phyloP scores from a whole-genome alignment of 805 yeast species.

The Nakazawaea laoshanensis region DNA sequence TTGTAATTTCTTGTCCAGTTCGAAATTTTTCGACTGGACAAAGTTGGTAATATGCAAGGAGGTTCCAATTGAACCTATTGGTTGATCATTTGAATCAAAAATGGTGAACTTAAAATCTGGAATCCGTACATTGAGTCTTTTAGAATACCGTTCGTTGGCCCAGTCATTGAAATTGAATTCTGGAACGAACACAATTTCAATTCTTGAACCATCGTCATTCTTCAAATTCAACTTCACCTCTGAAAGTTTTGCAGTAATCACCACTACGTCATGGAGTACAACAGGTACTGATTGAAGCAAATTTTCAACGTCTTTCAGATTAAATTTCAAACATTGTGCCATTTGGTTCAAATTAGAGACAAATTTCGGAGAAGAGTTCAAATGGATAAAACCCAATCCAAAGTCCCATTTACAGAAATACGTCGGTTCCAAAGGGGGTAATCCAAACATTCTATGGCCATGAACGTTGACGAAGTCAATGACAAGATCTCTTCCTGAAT shows the following conservation, averaged over 20 bases:
- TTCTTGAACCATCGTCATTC: constrained; percentile 38
- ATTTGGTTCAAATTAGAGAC: constrained; percentile 34
- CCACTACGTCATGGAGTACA: constrained; percentile 59
- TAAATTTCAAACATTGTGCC: constrained; percentile 43
- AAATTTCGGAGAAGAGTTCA: constrained; percentile 42
- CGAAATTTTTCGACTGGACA: constrained; percentile 39
- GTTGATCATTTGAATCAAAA: constrained; percentile 14
- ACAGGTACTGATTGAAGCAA: constrained; percentile 50
- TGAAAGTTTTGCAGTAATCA: constrained; percentile 51
- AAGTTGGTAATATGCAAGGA: constrained; percentile 55
- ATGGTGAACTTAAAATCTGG: constrained; percentile 34
- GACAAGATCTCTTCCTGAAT: constrained; percentile 31
- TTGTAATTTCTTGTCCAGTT: constrained; percentile 42
- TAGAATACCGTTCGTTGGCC: constrained; percentile 57
- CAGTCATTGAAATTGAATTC: constrained; percentile 55
- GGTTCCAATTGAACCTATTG: constrained; percentile 31
- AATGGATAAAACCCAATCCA: constrained; percentile 43
- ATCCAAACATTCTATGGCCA: constrained; percentile 89
- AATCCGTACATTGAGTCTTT: constrained; percentile 39
- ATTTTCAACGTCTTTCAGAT: constrained; percentile 72
- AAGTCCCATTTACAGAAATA: constrained; percentile 90
- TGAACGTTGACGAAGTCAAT: constrained; percentile 60
- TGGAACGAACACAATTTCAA: constrained; percentile 33
- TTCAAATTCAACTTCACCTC: too few species aligned
- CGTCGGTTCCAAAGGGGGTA: constrained; percentile 84